Evolutionary conservation across 257 asterid genomes (phyloP), one percentile per base, ranked within the genome.

Genomic region (Primulina huaijiensis): DNA sequence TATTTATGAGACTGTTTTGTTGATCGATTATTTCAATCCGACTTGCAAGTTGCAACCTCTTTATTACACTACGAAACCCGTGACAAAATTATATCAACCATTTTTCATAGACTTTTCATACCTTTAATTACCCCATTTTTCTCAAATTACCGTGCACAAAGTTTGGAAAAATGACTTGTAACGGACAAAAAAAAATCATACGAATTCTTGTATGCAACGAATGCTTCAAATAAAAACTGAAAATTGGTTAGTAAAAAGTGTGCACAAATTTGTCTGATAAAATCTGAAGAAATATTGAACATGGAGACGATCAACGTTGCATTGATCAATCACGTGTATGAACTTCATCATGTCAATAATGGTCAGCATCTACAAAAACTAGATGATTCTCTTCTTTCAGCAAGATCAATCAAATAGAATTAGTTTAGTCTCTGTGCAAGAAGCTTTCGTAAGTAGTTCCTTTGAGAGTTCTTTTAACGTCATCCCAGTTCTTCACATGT

Each of bases 401-500:
- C 38, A 7, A 37, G 57, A 70, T 11, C 7, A 40, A 62, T n/a
- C 46, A 62, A 27, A 38, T 21, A 68, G 74, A 68, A 33, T 35
- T 79, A 75, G 77, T 67, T 76, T 85, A 84, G 80, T 90, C 99
- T 58, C 85, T 70, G 71, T 33, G 60, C 56, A 93, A 88, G 83
- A 93, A 89, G 64, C 79, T 79, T 78, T 86, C 96, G 2, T 90
- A 93, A 25, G 60, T 56, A 9, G 99, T 94, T 78, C 97, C 97
- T 50, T 56, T 72, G 27, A 94, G 88, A 64, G 82, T 81, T 81
- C 68, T 81, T 72, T 74, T 75, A 23, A 94, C 91, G 1, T 84
- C 92, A 0, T 81, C 90, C 99, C 99, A 94, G 64, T 94, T 94
- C 83, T 75, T 76, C 62, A 94, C 76, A 69, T 90, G 95, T 12